A percentile compares a stretch with the other conserved stretches of the same genome.
Conservation (phyloP, 116 monocot genomes). For the Thalassia testudinum region DNA sequence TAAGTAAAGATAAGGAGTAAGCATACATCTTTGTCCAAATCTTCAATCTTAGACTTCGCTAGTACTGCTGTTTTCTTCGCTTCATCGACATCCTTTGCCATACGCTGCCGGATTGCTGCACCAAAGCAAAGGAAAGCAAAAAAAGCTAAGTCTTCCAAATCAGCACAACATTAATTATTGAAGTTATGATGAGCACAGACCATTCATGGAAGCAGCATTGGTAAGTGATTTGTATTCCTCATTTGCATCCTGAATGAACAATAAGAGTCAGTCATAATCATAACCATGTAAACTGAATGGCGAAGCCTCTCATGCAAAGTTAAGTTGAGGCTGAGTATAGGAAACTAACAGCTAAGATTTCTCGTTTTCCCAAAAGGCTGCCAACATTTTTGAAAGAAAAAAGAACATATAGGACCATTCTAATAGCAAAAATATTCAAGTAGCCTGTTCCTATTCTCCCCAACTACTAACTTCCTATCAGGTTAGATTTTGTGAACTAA, state of each 20-base stretch:
- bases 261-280: too few species aligned
- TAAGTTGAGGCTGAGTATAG: too few species aligned
- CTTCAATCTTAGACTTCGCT: slow-evolving; percentile 72
- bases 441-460: too few species aligned
- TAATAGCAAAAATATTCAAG: too few species aligned
- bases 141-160: not conserved
- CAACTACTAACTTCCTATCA: too few species aligned
- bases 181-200: slow-evolving; percentile 8
- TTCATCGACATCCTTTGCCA: slow-evolving; percentile 98
- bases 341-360: too few species aligned
- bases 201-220: slow-evolving; percentile 76
- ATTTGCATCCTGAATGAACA: slow-evolving; percentile 75
- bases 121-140: slow-evolving; percentile 1
- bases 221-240: slow-evolving; percentile 88
- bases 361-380: too few species aligned
- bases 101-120: slow-evolving; percentile 81
- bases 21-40: slow-evolving; percentile 84
- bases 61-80: slow-evolving; percentile 62
- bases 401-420: too few species aligned
- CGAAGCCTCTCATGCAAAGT: too few species aligned
- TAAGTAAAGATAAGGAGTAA: slow-evolving; percentile 5
- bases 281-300: too few species aligned
- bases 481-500: too few species aligned
- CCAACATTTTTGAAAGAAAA: too few species aligned
- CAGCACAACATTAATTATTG: not conserved